phyloP scores from a whole-genome alignment of 768 basidiomycete genomes.

The Gyrodon lividus region DNA sequence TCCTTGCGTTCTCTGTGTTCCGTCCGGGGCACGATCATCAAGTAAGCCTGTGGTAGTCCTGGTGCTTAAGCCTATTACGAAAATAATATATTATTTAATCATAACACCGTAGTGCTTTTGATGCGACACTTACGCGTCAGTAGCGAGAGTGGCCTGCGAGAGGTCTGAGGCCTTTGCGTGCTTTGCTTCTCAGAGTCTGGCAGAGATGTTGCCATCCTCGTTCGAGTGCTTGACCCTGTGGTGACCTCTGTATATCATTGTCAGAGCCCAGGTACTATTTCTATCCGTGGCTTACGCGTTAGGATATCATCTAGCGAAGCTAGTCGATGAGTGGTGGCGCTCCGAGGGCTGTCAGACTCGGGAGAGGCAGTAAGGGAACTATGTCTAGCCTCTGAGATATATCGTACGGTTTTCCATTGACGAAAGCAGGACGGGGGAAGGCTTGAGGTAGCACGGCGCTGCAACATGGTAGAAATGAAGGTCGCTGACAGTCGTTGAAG shows the following conservation, averaged over 20 bases:
- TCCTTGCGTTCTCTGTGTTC: neutral
- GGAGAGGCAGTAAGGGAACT: neutral
- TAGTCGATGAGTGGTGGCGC: neutral
- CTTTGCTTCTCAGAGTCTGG: neutral
- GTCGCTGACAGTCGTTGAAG: neutral
- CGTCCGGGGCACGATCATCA: neutral
- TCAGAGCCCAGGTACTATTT: too few relatives aligned
- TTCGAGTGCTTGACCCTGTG: too few relatives aligned
- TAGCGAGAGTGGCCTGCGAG: conserved; percentile 1
- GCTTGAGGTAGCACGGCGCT: conserved; percentile 3
- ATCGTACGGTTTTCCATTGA: conserved; percentile 9
- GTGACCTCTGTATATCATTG: too few relatives aligned
- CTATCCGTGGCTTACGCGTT: neutral
- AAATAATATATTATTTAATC: neutral
- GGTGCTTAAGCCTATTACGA: conserved; percentile 18
- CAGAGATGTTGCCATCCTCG: neutral
- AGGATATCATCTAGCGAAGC: neutral
- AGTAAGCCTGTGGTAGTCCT: neutral
- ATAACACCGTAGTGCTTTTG: neutral
- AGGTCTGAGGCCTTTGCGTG: too few relatives aligned
- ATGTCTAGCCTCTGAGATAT: conserved; percentile 1
- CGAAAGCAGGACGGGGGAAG: neutral
- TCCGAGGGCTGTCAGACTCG: neutral
- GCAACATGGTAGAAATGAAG: conserved; percentile 17
- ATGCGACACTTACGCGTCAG: conserved; percentile 23